These are phyloP conservation scores for Claviceps maximensis DNA, from an alignment of 2,329 filamentous ascomycete genomes.

Conservation along the genomic window DNA sequence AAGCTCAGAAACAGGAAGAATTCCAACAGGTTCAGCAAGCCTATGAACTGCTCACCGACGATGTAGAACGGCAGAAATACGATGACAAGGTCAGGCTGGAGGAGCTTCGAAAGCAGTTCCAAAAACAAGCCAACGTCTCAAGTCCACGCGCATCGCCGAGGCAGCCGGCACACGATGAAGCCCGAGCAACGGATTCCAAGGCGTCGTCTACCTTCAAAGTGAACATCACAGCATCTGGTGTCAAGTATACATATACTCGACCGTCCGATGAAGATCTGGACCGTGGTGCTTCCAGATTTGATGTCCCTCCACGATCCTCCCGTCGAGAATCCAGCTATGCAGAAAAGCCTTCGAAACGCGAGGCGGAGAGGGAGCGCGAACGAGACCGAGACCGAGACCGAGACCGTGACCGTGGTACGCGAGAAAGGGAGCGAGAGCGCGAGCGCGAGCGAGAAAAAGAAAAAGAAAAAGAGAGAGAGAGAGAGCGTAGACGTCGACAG, in stretches of 20 bases:
- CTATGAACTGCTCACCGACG: conserved; percentile 80
- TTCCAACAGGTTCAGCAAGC: conserved; percentile 89
- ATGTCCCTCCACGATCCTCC: conserved; percentile 24
- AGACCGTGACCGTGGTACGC: conserved; percentile 5
- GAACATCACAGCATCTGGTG: conserved; percentile 18
- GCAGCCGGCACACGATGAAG: conserved; percentile 14
- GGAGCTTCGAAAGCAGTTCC: conserved; percentile 45
- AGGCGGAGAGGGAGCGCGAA: conserved; percentile 25
- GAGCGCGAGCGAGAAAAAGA: neutral
- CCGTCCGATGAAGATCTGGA: conserved; percentile 37
- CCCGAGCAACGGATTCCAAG: conserved; percentile 11
- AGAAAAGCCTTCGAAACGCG: conserved; percentile 31
- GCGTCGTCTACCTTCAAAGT: conserved; percentile 28
- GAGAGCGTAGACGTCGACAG: conserved; percentile 11
- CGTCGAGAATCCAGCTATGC: conserved; percentile 35
- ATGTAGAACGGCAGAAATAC: conserved; percentile 58
- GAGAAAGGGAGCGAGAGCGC: conserved; percentile 3
- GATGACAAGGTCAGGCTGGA: conserved; percentile 61
- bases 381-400: conserved; percentile 12
- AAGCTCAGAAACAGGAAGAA: conserved; percentile 67
- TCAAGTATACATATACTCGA: conserved; percentile 23
- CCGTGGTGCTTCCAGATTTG: conserved; percentile 26
- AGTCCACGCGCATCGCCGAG: conserved; percentile 28
- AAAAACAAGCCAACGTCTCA: conserved; percentile 30
- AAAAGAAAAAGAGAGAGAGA: conserved; percentile 9